Conservation (phyloP, 805 yeast species). For the Metschnikowia lochheadii region DNA sequence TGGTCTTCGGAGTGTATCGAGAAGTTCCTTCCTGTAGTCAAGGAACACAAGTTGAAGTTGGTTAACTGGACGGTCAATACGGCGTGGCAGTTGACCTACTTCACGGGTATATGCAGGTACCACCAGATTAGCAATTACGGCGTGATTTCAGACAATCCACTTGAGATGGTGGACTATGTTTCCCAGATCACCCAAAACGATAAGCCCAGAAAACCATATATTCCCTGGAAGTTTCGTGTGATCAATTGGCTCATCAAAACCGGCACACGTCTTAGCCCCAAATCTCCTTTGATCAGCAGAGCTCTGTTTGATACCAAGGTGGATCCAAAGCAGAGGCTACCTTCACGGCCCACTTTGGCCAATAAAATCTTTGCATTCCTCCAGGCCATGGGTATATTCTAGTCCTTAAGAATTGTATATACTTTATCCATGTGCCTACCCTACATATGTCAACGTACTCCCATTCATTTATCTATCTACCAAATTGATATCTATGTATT, state of each 20-base stretch:
- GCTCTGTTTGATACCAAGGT: constrained; percentile 10
- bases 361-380: constrained; percentile 14
- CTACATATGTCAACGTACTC: too few species aligned
- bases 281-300: background rate
- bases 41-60: constrained; percentile 28
- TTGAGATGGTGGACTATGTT: constrained; percentile 5
- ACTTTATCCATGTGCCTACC: too few species aligned
- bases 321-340: constrained; percentile 8
- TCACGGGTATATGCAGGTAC: constrained; percentile 22
- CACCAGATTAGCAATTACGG: constrained; percentile 31
- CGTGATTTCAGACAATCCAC: constrained; percentile 36
- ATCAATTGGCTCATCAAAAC: constrained; percentile 6
- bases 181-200: background rate
- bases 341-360: constrained; percentile 6
- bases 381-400: constrained; percentile 15
- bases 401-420: background rate
- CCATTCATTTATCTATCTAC: too few species aligned
- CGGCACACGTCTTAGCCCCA: constrained; percentile 2
- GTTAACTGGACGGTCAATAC: constrained; percentile 41
- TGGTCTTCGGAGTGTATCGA: constrained; percentile 35
- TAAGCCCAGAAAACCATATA: background rate
- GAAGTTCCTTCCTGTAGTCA: constrained; percentile 34
- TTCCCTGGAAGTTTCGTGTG: constrained; percentile 6
- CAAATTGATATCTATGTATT: too few species aligned
- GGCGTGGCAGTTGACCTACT: constrained; percentile 32